Base-by-base conservation (phyloP, 1,139 yeast species). In the Protomyces pachydermus region DNA sequence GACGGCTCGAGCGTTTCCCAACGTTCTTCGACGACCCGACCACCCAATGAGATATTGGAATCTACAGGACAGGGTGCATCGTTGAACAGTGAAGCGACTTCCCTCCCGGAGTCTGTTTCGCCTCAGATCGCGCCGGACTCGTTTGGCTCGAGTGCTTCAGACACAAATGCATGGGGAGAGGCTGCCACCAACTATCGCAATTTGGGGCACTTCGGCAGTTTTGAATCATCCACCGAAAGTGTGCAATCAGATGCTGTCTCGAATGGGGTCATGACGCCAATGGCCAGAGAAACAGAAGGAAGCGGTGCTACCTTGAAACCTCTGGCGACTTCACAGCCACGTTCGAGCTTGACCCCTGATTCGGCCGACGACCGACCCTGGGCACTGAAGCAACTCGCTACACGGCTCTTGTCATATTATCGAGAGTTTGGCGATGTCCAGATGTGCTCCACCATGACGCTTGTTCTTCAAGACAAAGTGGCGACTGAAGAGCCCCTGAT, bases 361-460 rank as follows among this genome's bases (percentile, higher is more conserved):
- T 28, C 3, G 25, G 8, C 48, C 12, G 48, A 42, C 48, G 48
- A 42, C 23, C 48, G 48, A 20, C 56, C 56, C 45, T 53, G 45
- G 45, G 46, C 46, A 12, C 16, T 34, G 25, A 10, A 23, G 16
- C 34, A 23, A 14, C 42, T 53, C n/a, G 45, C 56, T 8, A 2
- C 55, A 10, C 32, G 48, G 23, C 25, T 61, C 9, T 35, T 51
- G 37, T 42, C 35, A 3, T 56, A 61, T 46, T 55, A 55, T 25
- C 50, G 37, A n/a, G 65, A 61, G 6, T 45, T 23, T 18, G 65
- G 61, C 5, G 65, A 61, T 23, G 65, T 61, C 37, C 65, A 85
- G 32, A 78, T 85, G 77, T 81, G 87, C 67, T 81, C 88, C 1
- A 81, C 89, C 0, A 71, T 88, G 37, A 77, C 86, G 0, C 71